Base-by-base conservation (phyloP, 192 early-diverging fungal genomes). In the Glomus cerebriforme region DNA sequence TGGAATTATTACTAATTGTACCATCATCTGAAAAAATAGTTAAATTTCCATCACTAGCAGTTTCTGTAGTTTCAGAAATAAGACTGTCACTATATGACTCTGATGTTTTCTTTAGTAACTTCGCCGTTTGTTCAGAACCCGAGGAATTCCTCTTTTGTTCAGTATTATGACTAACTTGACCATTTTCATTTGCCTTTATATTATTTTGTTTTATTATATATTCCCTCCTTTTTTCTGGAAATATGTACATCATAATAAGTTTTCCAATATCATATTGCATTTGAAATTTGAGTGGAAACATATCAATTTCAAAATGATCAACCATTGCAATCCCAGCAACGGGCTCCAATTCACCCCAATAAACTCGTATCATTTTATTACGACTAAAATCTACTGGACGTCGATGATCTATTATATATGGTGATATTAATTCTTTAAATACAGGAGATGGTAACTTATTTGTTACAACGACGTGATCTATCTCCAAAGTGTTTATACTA, bases 291-390 rank as follows among this genome's bases (percentile, higher is more conserved):
- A 96, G 79, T 1, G 96, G 96, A 69, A 88, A 91, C 69, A 98
- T 83, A 72, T 96, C 92, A 54, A 97, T 87, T 82, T 97, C 96
- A 79, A 98, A 91, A 49, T 95, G 93, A 76, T 96, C 94, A 59
- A 98, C 91, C 19, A 98, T 93, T 32, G 89, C 87, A 73, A 98
- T 98, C 24, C 96, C 96, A 34, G 92, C 96, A 1, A 98, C 95
- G 0, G 96, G 93, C 3, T 96, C 93, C 69, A 94, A 84, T 45
- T 94, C 88, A 1, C 79, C 81, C 88, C 92, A 92, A 79, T 92
- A 92, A 19, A 96, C 91, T 31, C 96, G 87, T 1, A 98, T 81
- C 94, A 97, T 96, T 82, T 96, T 97, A 60, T 97, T 90, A 17
- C 91, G 86, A 32, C 88, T 87, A 81, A 94, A 95, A 75, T 96